These are phyloP conservation scores for Vaccinium vitisidaea DNA, from an alignment of 148 eudicot genomes.

Conservation along the genomic window DNA sequence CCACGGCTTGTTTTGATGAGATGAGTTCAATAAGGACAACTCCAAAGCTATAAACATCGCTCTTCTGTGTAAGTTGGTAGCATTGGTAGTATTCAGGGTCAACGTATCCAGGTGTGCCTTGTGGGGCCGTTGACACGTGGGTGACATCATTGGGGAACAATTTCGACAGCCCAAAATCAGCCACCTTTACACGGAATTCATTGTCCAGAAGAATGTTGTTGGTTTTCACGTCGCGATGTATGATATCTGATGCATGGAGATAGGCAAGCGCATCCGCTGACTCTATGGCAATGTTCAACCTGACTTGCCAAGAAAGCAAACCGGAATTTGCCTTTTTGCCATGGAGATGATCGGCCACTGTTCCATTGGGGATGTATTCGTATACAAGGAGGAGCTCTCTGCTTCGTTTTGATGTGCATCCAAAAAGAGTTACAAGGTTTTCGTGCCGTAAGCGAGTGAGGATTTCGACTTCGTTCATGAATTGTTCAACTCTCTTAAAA, in stretches of 20 bases:
- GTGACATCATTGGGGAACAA: conserved; percentile 65
- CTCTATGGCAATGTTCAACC: conserved; percentile 66
- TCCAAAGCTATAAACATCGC: conserved; percentile 87
- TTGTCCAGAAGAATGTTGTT: conserved; percentile 65
- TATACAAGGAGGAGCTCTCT: conserved; percentile 74
- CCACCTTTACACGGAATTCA: conserved; percentile 69
- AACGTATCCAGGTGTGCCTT: conserved; percentile 89
- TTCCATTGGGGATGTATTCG: conserved; percentile 75
- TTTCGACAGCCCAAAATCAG: conserved; percentile 83
- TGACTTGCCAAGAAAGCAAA: conserved; percentile 55
- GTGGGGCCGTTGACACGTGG: conserved; percentile 89
- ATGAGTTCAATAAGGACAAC: conserved; percentile 72
- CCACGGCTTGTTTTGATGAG: conserved; percentile 77
- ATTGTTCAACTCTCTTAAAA: conserved; percentile 68
- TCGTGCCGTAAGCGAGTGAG: conserved; percentile 61
- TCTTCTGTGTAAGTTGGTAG: conserved; percentile 75
- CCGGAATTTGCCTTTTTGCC: conserved; percentile 53
- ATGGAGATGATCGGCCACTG: conserved; percentile 85
- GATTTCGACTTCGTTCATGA: conserved; percentile 71
- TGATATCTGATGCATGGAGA: conserved; percentile 65
- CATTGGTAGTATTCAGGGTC: conserved; percentile 86
- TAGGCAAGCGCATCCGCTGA: conserved; percentile 75
- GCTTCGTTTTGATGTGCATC: conserved; percentile 76
- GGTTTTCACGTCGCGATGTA: conserved; percentile 86
- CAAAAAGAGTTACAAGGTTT: conserved; percentile 63